A percentile compares a stretch with the other conserved stretches of the same genome.
These are phyloP conservation scores for Globisporangium okanoganense DNA, from an alignment of 352 stramenopile genomes.

Conservation along the genomic window DNA sequence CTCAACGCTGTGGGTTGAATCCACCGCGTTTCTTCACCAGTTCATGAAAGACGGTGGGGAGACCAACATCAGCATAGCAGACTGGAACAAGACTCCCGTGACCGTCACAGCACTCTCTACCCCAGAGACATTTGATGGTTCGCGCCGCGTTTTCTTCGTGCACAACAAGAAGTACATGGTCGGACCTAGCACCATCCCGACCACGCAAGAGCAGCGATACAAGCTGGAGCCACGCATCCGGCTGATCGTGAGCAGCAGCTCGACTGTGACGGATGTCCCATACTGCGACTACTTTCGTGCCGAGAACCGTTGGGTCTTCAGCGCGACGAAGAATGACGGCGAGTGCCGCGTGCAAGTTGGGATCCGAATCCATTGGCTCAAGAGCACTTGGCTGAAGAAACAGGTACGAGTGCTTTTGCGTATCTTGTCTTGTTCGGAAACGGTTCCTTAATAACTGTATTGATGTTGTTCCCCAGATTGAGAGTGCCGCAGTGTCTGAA, in stretches of 20 bases:
- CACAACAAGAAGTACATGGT: constrained; percentile 91
- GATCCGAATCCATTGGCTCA: constrained; percentile 69
- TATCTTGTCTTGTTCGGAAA: too few relatives aligned
- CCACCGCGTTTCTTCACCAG: constrained; percentile 35
- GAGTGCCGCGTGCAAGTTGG: constrained; percentile 56
- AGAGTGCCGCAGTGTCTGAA: constrained; percentile 71
- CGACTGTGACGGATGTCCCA: constrained; percentile 66
- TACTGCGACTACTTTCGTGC: constrained; percentile 87
- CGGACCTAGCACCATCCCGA: constrained; percentile 73
- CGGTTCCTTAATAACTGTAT: background rate
- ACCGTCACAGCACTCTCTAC: constrained; percentile 55
- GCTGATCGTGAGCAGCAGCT: constrained; percentile 73
- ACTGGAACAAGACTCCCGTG: constrained; percentile 40
- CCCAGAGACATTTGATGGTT: constrained; percentile 58
- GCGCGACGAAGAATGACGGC: constrained; percentile 33
- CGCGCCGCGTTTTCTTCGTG: constrained; percentile 49
- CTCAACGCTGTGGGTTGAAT: constrained; percentile 61
- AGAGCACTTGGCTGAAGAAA: constrained; percentile 87
- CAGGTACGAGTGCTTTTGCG: constrained; percentile 37
- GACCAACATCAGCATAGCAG: constrained; percentile 51
- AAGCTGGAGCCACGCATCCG: constrained; percentile 34
- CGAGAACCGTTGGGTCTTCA: constrained; percentile 86
- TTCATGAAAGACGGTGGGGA: constrained; percentile 47
- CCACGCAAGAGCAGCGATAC: constrained; percentile 66
- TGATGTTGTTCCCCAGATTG: constrained; percentile 44